Evolutionary conservation across 257 asterid species (phyloP), one percentile per base, ranked within the genome.

Genomic region (Prunella vulgaris): DNA sequence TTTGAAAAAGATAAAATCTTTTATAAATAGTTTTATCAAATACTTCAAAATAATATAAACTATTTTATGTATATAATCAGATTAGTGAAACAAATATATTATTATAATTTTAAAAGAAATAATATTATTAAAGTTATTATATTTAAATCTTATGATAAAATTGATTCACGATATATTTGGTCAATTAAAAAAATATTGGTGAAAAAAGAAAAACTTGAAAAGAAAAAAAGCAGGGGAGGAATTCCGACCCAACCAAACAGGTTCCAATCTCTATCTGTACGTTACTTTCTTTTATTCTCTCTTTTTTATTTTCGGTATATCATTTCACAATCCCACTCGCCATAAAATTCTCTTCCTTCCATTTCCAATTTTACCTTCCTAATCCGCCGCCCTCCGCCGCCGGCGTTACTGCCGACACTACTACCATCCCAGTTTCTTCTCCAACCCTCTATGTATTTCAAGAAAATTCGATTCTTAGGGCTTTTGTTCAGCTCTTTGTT

Each of bases 391-490:
- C 56, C 66, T 1, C 76, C 74, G 33, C 70, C 78, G 54, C 49
- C 71, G 58, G 2, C 65, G 61, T 54, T 77, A 54, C 14, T 72
- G 22, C 21, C 51, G 20, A 60, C 60, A 3, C 70, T 48, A 4
- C 62, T 73, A 1, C 67, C 60, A 21, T 20, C 73, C 33, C 25
- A 48, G 24, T n/a, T 6, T 59, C 22, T 51, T 30, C 37, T 68
- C 25, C 24, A 1, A 22, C 68, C 74, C 83, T 82, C 89, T 82
- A 84, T 82, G 87, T 72, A 78, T 77, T 73, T 70, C 83, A 70
- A 52, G 74, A 80, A 78, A 74, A 54, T 75, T 44, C 70, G 77
- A 56, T 66, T 81, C 49, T 15, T 77, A 74, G 81, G 84, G 83
- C 77, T 79, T 75, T 21, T 81, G 10, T 82, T 79, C 74, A 70